A percentile compares a stretch with the other conserved stretches of the same genome.
Conservation (phyloP, 2,329 filamentous ascomycete species). For the Stemphylium beticola region DNA sequence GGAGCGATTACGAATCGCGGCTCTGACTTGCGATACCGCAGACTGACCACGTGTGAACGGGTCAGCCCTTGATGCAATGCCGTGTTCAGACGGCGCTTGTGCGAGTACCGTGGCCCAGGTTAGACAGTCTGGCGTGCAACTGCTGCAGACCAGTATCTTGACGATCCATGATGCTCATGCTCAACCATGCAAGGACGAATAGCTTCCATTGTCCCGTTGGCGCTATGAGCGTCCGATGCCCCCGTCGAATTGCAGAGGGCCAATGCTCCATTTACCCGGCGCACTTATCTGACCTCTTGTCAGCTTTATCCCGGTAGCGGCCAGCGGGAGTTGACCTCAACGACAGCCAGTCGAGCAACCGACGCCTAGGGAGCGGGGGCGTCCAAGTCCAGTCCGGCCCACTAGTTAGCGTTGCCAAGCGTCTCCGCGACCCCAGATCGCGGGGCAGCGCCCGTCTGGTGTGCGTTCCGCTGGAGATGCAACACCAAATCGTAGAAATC, state of each 20-base stretch:
- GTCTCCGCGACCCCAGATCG: constrained; percentile 13
- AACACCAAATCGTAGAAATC: neutral
- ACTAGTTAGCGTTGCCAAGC: constrained; percentile 17
- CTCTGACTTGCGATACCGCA: constrained; percentile 1
- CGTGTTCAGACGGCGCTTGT: neutral
- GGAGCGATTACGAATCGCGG: neutral
- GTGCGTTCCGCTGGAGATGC: neutral
- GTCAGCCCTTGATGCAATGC: neutral
- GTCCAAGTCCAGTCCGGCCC: constrained; percentile 5
- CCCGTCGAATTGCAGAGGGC: constrained; percentile 31
- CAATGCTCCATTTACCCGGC: constrained; percentile 44
- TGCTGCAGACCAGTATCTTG: constrained; percentile 2
- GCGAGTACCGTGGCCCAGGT: constrained; percentile 9
- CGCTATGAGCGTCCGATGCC: constrained; percentile 8
- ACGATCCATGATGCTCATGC: neutral
- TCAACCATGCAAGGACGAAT: neutral
- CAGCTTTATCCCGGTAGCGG: constrained; percentile 21
- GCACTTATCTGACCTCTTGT: constrained; percentile 22
- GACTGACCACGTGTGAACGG: constrained; percentile 2
- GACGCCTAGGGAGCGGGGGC: constrained; percentile 9
- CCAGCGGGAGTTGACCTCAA: constrained; percentile 16
- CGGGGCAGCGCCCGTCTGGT: constrained; percentile 1
- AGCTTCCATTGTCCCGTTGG: constrained; percentile 27
- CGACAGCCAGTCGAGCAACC: neutral
- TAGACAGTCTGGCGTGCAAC: constrained; percentile 5